Evolutionary conservation across 1,139 yeast genomes (phyloP).

Genomic region (Yamadazyma epiphylla): DNA sequence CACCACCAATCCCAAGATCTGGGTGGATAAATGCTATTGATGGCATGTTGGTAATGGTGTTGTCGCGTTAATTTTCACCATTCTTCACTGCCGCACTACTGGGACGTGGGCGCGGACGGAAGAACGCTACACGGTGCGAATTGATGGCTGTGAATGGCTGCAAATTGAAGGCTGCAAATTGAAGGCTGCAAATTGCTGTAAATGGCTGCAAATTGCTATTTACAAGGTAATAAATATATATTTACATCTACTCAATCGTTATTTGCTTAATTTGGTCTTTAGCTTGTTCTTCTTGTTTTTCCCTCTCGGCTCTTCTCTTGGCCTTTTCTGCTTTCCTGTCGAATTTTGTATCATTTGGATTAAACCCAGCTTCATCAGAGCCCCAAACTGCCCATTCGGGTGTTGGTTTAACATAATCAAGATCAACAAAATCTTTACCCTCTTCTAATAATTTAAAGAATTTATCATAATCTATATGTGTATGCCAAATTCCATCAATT

Average conservation of each 20-base stretch:
- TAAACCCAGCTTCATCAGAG: constrained; percentile 80
- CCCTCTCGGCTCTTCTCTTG: constrained; percentile 43
- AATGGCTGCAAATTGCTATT: too few species aligned
- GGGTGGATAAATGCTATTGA: constrained; percentile 87
- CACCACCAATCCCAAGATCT: constrained; percentile 95
- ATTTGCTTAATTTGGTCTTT: too few species aligned
- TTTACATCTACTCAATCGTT: too few species aligned
- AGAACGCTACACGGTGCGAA: too few species aligned
- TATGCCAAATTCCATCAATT: constrained; percentile 74
- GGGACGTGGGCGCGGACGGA: too few species aligned
- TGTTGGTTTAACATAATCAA: constrained; percentile 78
- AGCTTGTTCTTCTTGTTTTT: constrained; percentile 18
- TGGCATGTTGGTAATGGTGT: not conserved
- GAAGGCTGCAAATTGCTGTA: too few species aligned
- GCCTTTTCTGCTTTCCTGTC: constrained; percentile 65
- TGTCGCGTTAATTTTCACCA: too few species aligned
- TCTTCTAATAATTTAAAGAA: constrained; percentile 69
- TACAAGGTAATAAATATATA: too few species aligned
- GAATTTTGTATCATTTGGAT: constrained; percentile 73
- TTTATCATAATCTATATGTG: constrained; percentile 79
- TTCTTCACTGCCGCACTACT: too few species aligned
- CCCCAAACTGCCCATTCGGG: constrained; percentile 94
- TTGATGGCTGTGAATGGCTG: too few species aligned
- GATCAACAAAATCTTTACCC: constrained; percentile 64
- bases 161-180: too few species aligned